Evolutionary conservation across 257 asterid species (phyloP), one percentile per base, ranked within the genome.

Genomic region (Solanum ossicruentum): DNA sequence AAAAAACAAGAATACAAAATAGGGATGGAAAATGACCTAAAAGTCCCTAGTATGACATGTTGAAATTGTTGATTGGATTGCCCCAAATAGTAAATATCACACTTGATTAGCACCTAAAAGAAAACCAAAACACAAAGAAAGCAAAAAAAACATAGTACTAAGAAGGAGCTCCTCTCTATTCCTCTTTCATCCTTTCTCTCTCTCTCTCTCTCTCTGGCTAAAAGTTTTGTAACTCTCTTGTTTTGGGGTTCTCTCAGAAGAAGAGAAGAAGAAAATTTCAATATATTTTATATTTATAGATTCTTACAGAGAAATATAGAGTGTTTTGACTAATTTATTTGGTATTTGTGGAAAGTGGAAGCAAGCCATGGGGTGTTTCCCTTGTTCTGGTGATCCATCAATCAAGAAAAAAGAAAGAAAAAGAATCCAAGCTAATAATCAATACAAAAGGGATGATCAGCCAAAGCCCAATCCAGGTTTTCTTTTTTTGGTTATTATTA

Each of bases 341-440:
- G 21, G 80, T 67, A 75, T 18, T 43, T 39, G 78, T 39, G 73
- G 66, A 65, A 79, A 41, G 41, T 28, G 82, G 67, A 80, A 91
- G 73, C 83, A 80, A 91, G 73, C 83, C 65, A 94, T 94, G 98
- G 93, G 97, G 8, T 94, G 98, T 91, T 93, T 94, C 87, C 90
- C 80, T 88, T 92, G 97, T 85, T 87, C 93, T 6, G 90, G 96
- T 18, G 93, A 89, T 85, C 87, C 95, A 73, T 88, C 97, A 18
- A 63, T 73, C 12, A 89, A 86, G 87, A 90, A 88, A 83, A 75
- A 87, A 43, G 84, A 86, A 55, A 91, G 77, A 83, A 88, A 72
- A 63, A 88, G 87, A 51, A 72, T 84, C 66, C 52, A 36, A 21
- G 18, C n/a, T 12, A 82, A 77, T 58, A 79, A 86, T 87, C 91